These are phyloP conservation scores for Wickerhamiella australiensis DNA, from an alignment of 805 yeast genomes.

Conservation along the genomic window DNA sequence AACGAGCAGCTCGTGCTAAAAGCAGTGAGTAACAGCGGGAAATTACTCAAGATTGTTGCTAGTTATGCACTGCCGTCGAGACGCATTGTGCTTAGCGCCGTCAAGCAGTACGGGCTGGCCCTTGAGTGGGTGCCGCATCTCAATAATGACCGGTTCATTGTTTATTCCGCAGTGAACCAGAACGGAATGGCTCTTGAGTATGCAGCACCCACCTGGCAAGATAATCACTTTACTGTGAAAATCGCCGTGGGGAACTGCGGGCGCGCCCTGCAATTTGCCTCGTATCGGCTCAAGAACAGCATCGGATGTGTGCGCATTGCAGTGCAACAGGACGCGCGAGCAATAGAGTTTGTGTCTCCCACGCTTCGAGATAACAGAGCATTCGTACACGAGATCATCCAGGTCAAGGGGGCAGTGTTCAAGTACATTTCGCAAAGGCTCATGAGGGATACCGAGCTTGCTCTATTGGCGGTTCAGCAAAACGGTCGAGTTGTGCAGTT, in stretches of 20 bases:
- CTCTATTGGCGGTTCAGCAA: not conserved
- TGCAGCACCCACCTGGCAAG: not conserved
- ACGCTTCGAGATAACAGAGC: not conserved
- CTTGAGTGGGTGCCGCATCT: not conserved
- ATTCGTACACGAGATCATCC: not conserved
- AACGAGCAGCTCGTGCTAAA: not conserved
- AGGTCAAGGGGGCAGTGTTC: not conserved
- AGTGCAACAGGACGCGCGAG: not conserved
- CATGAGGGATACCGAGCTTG: not conserved
- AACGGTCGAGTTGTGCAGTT: not conserved
- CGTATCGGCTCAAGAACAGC: not conserved
- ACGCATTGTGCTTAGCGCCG: not conserved
- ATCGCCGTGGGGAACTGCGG: not conserved
- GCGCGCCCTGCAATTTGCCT: not conserved
- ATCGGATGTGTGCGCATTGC: constrained; percentile 1
- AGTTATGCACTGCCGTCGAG: not conserved
- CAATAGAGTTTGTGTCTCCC: not conserved
- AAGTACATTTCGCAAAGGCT: not conserved
- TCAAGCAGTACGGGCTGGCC: not conserved
- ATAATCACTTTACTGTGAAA: not conserved
- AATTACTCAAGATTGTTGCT: not conserved
- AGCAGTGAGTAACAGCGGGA: not conserved
- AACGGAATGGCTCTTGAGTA: not conserved
- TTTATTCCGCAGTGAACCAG: not conserved
- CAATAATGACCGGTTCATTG: not conserved